Evolutionary conservation across 768 basidiomycete genomes (phyloP), one percentile per base, ranked within the genome.

Genomic region (Tremella fuciformis): DNA sequence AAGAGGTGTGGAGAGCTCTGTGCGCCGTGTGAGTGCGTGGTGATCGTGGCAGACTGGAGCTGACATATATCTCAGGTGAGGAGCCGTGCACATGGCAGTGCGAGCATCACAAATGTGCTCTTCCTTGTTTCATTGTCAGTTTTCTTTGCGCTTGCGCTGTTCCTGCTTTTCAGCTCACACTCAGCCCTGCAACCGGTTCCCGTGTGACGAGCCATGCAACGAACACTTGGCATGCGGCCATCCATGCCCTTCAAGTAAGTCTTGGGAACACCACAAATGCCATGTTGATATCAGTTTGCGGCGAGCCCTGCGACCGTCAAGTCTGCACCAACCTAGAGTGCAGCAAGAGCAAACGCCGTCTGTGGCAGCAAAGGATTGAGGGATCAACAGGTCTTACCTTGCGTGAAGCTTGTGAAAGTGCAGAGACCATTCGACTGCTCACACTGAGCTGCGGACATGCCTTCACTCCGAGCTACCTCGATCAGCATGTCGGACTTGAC

Each of bases 391-490:
- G 29, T 4, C 4, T 81, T 13, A 79, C 80, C 0, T 73, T 88
- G 4, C 74, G 60, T 2, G 85, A 86, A 0, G 67, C 87, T 26
- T 72, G 80, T 2, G 72, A 76, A 1, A 49, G 83, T 26, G 82
- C 84, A 58, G 19, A 21, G 82, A 84, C 38, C 34, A 26, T 37
- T 70, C 83, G 11, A 65, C 84, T 51, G 84, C 54, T 88, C 65
- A 85, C 85, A 1, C 79, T 87, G 41, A 76, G 76, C 16, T 88
- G 87, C 67, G 62, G 81, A 0, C 87, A 88, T 70, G 74, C 81
- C 1, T 87, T 88, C 70, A 88, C 87, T 0, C 82, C 86, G 15
- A 86, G 86, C 69, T 85, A 85, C 0, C 78, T 88, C 18, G 87
- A 88, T 62, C 86, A 85, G 0, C 77, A 80, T 42, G 84, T 82